Evolutionary conservation across 257 asterid genomes (phyloP), one percentile per base, ranked within the genome.

Genomic region (Phtheirospermum japonicum): DNA sequence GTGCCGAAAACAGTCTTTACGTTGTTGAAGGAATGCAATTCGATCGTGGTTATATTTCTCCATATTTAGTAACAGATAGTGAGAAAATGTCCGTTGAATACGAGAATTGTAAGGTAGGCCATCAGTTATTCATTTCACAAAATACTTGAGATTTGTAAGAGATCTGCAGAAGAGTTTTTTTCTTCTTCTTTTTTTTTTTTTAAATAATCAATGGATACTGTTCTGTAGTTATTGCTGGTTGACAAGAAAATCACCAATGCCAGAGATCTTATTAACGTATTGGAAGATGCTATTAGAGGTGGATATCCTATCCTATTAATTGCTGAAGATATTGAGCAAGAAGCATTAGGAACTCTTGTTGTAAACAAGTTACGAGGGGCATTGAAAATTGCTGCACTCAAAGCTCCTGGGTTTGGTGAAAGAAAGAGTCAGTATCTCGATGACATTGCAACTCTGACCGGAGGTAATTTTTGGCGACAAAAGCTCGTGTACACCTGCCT

Each of bases 361-460:
- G 97, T 92, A 66, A 92, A 92, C 80, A 92, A 68, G 77, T 87
- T 89, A 32, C 83, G 97, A 72, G 99, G 99, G 9, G 79, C 96
- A 4, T 59, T 92, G 64, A 89, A 89, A 76, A 85, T 89, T 45
- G 97, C 96, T 58, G 97, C 99, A 39, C 85, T 92, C 16, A 92
- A 92, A 78, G 97, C 99, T 64, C 99, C 99, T 73, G 99, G 96
- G 3, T 92, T 92, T 77, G 99, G 99, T 73, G 99, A 89, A 68
- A 75, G 99, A 57, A 92, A 92, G 72, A 85, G 94, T 66, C 95
- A 92, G 59, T 92, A 92, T 85, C 97, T 92, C 64, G 99, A 92
- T 60, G 99, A 92, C 73, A 87, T 92, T 71, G 99, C 99, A 45
- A 76, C 75, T 59, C 64, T 93, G 68, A 89, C 97, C 2, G 99